Base-by-base conservation (phyloP, 345 rosid species). In the Arabidopsis suecica region DNA sequence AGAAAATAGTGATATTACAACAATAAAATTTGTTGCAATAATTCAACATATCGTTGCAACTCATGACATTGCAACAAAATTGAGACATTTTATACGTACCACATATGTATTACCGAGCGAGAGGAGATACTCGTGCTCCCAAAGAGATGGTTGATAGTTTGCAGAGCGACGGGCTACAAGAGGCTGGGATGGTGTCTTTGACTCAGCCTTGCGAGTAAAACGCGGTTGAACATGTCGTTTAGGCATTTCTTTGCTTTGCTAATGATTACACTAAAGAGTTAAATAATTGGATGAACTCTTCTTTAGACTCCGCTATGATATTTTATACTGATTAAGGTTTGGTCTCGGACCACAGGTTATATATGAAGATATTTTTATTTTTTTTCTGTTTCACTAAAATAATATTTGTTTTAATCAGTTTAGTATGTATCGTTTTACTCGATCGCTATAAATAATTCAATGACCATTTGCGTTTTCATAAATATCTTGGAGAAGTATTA, bases 91-190 rank as follows among this genome's bases (percentile, higher is more conserved):
- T 22, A 12, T 54, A 55, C 51, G 28, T 72, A 78, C 79, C 75
- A 8, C 38, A 50, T 40, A 37, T 37, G 41, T 42, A 69, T 40
- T 78, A 14, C 22, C 56, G 3, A 84, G 81, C 11, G 83, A 84
- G 47, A 80, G 85, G 44, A 84, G 42, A 28, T 60, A 75, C 47
- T 72, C 68, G 50, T 78, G 67, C 30, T 64, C 33, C 85, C 84
- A 82, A 16, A 75, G 75, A 16, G 82, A 14, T 7, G 82, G 82
- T n/a, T 41, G 65, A 48, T 78, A 82, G 55, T 82, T 69, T 62
- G 72, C 87, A 23, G 87, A 55, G 70, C 71, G 71, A 30, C 77
- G 71, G 48, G 36, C 12, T 25, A 10, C 75, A 53, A 64, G 69
- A 62, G 56, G 55, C 44, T 64, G 69, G 45, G 62, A 25, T 25